Conservation (phyloP, 1,284 basidiomycete genomes). For the Pulveroboletus sp. region DNA sequence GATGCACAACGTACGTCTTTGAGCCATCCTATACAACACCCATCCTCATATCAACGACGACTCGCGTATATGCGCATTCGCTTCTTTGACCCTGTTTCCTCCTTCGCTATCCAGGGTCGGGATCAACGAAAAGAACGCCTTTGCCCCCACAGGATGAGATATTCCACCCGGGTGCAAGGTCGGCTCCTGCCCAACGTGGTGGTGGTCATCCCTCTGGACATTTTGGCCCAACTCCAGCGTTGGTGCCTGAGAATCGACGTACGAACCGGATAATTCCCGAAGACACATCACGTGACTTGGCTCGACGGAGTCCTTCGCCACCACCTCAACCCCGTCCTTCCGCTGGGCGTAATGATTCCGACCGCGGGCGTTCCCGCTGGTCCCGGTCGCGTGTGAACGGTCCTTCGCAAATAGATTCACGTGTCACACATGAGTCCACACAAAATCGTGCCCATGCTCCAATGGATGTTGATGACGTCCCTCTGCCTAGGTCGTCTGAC, state of each 20-base stretch:
- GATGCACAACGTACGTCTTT: conserved; percentile 47
- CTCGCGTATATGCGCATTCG: conserved; percentile 23
- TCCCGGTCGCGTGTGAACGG: conserved; percentile 16
- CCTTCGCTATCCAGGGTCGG: conserved; percentile 27
- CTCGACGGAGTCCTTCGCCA: conserved; percentile 19
- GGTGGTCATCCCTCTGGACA: conserved; percentile 6
- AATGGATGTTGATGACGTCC: conserved; percentile 35
- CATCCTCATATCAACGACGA: conserved; percentile 36
- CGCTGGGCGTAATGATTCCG: conserved; percentile 22
- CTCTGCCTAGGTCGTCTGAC: conserved; percentile 27
- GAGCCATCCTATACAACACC: conserved; percentile 35
- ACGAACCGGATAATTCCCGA: background rate
- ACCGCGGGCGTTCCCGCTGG: conserved; percentile 22
- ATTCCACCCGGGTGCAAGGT: conserved; percentile 35
- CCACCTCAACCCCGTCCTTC: conserved; percentile 4
- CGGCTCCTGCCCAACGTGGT: conserved; percentile 17
- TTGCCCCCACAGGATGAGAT: conserved; percentile 41
- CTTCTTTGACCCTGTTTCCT: conserved; percentile 15
- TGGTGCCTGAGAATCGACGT: conserved; percentile 10
- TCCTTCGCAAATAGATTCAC: conserved; percentile 17
- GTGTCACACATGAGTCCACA: conserved; percentile 22
- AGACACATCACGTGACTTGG: conserved; percentile 7
- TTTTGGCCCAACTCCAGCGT: background rate
- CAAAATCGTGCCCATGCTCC: conserved; percentile 20
- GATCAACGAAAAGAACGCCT: conserved; percentile 36